phyloP scores from a whole-genome alignment of 2,329 filamentous ascomycete species.

The Sarocladiaceae sp. region DNA sequence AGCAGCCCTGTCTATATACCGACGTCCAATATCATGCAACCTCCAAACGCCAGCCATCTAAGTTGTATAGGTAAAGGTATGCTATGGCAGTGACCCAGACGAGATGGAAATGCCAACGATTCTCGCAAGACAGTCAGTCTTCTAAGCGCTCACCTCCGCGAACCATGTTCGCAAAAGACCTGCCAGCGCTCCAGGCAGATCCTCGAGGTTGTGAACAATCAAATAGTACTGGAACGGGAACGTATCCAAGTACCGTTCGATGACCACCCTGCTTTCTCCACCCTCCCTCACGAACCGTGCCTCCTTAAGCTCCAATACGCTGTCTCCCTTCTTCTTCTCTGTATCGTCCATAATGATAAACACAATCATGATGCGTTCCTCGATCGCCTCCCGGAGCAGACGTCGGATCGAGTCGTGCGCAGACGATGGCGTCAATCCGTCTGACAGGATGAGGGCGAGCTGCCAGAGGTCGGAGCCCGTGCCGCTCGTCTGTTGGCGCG shows the following conservation, averaged over 20 bases:
- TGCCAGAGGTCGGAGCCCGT: slow-evolving; percentile 78
- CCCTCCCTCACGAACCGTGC: slow-evolving; percentile 71
- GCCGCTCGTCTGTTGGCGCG: slow-evolving; percentile 53
- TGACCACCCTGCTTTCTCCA: slow-evolving; percentile 62
- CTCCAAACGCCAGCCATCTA: too few relatives aligned
- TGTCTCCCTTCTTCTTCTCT: slow-evolving; percentile 42
- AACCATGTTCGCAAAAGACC: slow-evolving; percentile 95
- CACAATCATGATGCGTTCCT: slow-evolving; percentile 95
- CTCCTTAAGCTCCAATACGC: slow-evolving; percentile 82
- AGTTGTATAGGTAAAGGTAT: too few relatives aligned
- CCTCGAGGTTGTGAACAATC: slow-evolving; percentile 85
- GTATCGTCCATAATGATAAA: slow-evolving; percentile 87
- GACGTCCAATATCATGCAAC: too few relatives aligned
- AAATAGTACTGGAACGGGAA: slow-evolving; percentile 98
- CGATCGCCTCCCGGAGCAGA: slow-evolving; percentile 78
- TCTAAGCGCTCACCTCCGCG: slow-evolving; percentile 51
- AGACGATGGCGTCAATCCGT: slow-evolving; percentile 77
- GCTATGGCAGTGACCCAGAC: too few relatives aligned
- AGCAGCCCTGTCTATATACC: too few relatives aligned
- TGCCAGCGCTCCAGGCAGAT: slow-evolving; percentile 82
- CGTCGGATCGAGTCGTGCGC: slow-evolving; percentile 78
- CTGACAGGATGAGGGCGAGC: slow-evolving; percentile 84
- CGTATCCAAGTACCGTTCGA: slow-evolving; percentile 86
- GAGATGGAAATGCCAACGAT: too few relatives aligned
- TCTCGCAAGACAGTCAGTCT: too few relatives aligned